Evolutionary conservation across 495 filamentous ascomycete species (phyloP), one percentile per base, ranked within the genome.

Genomic region (Pyrenopolyporus hunteri): DNA sequence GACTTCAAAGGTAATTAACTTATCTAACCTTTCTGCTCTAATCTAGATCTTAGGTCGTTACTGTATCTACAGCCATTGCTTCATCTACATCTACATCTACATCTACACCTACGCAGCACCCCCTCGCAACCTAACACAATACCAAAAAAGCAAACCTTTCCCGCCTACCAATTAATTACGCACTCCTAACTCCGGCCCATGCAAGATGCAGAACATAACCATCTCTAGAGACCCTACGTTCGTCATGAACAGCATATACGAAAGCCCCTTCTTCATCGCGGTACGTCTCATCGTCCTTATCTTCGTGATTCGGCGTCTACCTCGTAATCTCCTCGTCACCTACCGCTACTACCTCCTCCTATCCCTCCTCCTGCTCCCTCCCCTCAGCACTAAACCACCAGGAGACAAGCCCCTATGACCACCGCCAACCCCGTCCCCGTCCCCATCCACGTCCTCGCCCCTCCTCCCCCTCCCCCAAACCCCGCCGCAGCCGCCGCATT

Each of bases 131-230:
- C n/a, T n/a, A n/a, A n/a, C n/a, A n/a, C n/a, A n/a, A n/a, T n/a
- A 25, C 22, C 23, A 5, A 44, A 16, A 10, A 23, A 35, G 35
- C 22, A 10, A 16, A 35, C 8, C 7, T 10, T 47, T 33, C 42
- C 10, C 19, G 6, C 48, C 54, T 40, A 48, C 23, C 48, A 32
- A 14, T 11, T 35, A 28, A 19, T 0, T 14, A 46, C 11, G 25
- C 33, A 26, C 44, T n/a, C 8, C 28, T 9, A 52, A 60, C 57
- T 60, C 57, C 57, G 25, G 13, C 25, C 57, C 10, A 59, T 59
- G 45, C 55, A 40, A 28, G 11, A 54, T 61, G 37, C 36, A 19
- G 28, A 50, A 23, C 25, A 42, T 23, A 40, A 22, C 23, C 9
- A 31, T 22, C 13, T 36, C 13, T 22, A 31, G 25, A 33, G 37